Evolutionary conservation across 306 rosid genomes (phyloP).

Genomic region (Nissolia schottii): DNA sequence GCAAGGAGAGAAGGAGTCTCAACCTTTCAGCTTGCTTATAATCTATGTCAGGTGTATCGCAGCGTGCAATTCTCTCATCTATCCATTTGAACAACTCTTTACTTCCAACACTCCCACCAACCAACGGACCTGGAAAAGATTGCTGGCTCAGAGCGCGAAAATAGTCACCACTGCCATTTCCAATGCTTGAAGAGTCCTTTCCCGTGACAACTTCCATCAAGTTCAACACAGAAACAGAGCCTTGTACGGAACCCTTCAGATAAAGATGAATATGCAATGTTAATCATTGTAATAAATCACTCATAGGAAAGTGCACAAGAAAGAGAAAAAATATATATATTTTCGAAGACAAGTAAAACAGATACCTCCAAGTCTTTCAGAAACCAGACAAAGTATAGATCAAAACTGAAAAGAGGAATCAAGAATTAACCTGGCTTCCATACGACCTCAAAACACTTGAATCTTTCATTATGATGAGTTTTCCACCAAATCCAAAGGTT

Average conservation of each 20-base stretch:
- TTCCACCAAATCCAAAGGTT: constrained; percentile 95
- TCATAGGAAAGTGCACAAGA: constrained; percentile 10
- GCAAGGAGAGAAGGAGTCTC: constrained; percentile 87
- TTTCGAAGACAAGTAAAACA: neutral
- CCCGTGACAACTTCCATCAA: constrained; percentile 63
- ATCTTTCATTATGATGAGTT: constrained; percentile 78
- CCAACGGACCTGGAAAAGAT: constrained; percentile 94
- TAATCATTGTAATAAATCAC: constrained; percentile 26
- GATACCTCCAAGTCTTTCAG: neutral
- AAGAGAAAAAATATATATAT: neutral
- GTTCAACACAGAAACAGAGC: constrained; percentile 69
- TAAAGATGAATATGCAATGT: constrained; percentile 28
- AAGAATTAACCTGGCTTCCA: constrained; percentile 68
- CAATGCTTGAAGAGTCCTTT: constrained; percentile 41
- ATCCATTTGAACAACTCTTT: constrained; percentile 87
- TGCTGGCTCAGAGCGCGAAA: constrained; percentile 74
- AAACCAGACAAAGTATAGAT: constrained; percentile 20
- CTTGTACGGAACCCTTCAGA: constrained; percentile 62
- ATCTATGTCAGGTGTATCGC: constrained; percentile 58
- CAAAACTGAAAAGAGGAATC: constrained; percentile 23
- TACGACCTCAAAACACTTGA: constrained; percentile 40
- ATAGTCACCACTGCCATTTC: constrained; percentile 47
- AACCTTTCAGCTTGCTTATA: constrained; percentile 60
- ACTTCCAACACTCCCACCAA: constrained; percentile 86
- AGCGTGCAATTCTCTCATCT: constrained; percentile 75